phyloP scores from a whole-genome alignment of 2,329 filamentous ascomycete species.

The Onygenales sp. region DNA sequence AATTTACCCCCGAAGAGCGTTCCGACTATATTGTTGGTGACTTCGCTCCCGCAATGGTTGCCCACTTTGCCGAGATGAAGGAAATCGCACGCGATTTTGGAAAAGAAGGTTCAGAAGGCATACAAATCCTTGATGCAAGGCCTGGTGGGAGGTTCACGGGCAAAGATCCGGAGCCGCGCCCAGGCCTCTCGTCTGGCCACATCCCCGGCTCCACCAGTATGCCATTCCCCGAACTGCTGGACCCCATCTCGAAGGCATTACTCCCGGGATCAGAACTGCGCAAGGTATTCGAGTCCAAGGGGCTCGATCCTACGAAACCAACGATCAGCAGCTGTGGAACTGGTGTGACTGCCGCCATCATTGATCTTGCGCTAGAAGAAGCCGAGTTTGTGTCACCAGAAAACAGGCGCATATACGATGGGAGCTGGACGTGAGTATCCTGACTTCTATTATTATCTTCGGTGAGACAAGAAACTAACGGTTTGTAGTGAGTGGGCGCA shows the following conservation, averaged over 20 bases:
- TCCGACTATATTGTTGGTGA: conserved; percentile 43
- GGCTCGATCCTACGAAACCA: conserved; percentile 67
- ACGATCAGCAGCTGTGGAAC: conserved; percentile 87
- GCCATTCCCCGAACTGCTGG: conserved; percentile 69
- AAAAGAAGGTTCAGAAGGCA: conserved; percentile 71
- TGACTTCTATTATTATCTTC: conserved; percentile 4
- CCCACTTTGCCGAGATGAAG: conserved; percentile 72
- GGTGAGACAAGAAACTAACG: not conserved
- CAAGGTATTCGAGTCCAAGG: conserved; percentile 68
- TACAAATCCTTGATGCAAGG: conserved; percentile 85
- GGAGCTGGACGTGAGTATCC: conserved; percentile 87
- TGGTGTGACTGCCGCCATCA: conserved; percentile 82
- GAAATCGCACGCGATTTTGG: conserved; percentile 65
- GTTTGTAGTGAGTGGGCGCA: conserved; percentile 42
- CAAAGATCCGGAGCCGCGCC: conserved; percentile 73
- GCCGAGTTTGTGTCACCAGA: conserved; percentile 62
- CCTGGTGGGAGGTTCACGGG: conserved; percentile 72
- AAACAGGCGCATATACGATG: conserved; percentile 75
- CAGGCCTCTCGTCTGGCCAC: conserved; percentile 79
- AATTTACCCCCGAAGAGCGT: conserved; percentile 27
- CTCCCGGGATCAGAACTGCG: conserved; percentile 62
- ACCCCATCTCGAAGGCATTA: conserved; percentile 73
- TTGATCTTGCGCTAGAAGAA: conserved; percentile 76
- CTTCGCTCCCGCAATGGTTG: conserved; percentile 57
- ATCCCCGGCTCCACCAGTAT: conserved; percentile 81